Evolutionary conservation across 768 basidiomycete species (phyloP).

Genomic region (Boletus eberwhitei): DNA sequence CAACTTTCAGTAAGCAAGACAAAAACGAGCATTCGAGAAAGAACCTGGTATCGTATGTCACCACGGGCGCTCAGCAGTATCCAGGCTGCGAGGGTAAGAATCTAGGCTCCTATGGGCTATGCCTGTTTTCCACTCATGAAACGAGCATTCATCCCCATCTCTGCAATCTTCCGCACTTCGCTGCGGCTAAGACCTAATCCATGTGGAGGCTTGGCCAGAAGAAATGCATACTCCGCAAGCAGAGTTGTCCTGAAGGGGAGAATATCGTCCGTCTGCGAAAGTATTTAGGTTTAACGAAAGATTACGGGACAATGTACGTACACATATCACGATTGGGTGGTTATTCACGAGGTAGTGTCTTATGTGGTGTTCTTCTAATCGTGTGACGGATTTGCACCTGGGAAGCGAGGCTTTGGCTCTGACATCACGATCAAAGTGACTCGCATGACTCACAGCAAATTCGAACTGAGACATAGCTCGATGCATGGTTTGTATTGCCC

Average conservation of each 20-base stretch:
- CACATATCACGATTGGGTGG: constrained; percentile 77
- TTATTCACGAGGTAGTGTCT: constrained; percentile 55
- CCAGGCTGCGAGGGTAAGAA: neutral
- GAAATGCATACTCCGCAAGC: constrained; percentile 73
- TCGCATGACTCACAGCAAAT: constrained; percentile 55
- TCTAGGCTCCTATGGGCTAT: neutral
- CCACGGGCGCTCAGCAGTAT: neutral
- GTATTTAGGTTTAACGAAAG: neutral
- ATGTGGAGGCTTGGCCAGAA: constrained; percentile 66
- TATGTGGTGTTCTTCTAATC: constrained; percentile 71
- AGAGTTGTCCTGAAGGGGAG: constrained; percentile 76
- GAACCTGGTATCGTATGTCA: neutral
- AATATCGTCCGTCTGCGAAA: constrained; percentile 73
- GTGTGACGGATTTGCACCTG: constrained; percentile 67
- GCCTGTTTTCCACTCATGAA: constrained; percentile 7
- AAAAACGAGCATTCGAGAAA: neutral
- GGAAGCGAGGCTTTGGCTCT: neutral
- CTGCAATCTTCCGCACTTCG: constrained; percentile 54
- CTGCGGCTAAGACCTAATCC: constrained; percentile 65
- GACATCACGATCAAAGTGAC: neutral
- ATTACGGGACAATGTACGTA: constrained; percentile 29
- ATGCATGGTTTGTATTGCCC: constrained; percentile 51
- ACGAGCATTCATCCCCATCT: constrained; percentile 53
- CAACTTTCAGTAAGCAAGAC: neutral
- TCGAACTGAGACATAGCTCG: constrained; percentile 81